phyloP scores from a whole-genome alignment of 306 rosid genomes.

The Canavalia gladiata region DNA sequence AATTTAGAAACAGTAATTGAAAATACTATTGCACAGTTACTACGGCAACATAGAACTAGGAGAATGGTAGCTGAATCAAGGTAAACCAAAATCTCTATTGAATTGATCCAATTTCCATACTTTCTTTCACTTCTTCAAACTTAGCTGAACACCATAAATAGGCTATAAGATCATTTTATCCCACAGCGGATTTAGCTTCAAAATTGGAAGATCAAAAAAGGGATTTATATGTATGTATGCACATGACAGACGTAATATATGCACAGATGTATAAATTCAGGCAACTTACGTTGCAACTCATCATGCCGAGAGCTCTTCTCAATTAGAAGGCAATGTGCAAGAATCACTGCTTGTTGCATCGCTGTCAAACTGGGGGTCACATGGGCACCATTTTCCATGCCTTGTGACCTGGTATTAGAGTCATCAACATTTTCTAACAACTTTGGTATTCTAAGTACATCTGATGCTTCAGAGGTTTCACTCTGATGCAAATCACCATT shows the following conservation, averaged over 20 bases:
- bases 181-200: slow-evolving; percentile 18
- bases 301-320: slow-evolving; percentile 90
- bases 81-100: slow-evolving; percentile 41
- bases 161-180: slow-evolving; percentile 17
- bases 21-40: slow-evolving; percentile 9
- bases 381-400: slow-evolving; percentile 57
- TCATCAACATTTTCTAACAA: slow-evolving; percentile 56
- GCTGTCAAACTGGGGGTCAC: slow-evolving; percentile 63
- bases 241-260: slow-evolving; percentile 32
- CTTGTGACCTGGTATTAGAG: slow-evolving; percentile 56
- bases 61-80: slow-evolving; percentile 5
- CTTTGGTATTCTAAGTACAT: slow-evolving; percentile 75
- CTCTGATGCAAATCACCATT: slow-evolving; percentile 45
- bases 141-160: slow-evolving; percentile 17
- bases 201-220: slow-evolving; percentile 5
- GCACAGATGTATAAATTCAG: slow-evolving; percentile 40
- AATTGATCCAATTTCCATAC: slow-evolving; percentile 37
- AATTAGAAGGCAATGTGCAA: slow-evolving; percentile 86
- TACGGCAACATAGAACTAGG: slow-evolving; percentile 15
- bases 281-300: slow-evolving; percentile 90
- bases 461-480: slow-evolving; percentile 64
- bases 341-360: slow-evolving; percentile 78
- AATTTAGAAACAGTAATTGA: slow-evolving; percentile 8
- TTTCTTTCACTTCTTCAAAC: slow-evolving; percentile 36
- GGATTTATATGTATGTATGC: neutral